Base-by-base conservation (phyloP, 1,139 yeast genomes). In the Nakaseomyces delphensis region DNA sequence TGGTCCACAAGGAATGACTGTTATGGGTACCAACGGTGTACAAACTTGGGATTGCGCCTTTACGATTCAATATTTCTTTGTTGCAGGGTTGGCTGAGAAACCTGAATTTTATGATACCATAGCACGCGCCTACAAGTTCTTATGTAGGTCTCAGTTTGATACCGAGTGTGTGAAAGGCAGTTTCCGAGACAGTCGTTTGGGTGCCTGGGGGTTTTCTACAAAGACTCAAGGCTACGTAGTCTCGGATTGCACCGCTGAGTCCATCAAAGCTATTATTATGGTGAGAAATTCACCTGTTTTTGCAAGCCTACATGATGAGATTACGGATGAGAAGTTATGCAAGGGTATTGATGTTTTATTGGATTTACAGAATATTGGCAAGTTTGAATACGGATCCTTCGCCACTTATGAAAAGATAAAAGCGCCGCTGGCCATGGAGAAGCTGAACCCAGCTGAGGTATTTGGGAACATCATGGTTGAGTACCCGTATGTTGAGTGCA, bases 381-480 rank as follows among this genome's bases (percentile, higher is more conserved):
- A 71, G 5, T 83, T 80, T 60, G 94, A 89, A 52, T 82, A 73
- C 59, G 98, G 98, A 0, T 85, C 98, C 0, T 93, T 87, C 64
- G 83, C 97, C 0, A 76, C 96, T 0, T 93, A 93, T 59, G 99
- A 93, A 60, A 73, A 70, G 44, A 91, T 86, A 48, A 79, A 87
- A 51, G 87, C 95, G 0, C 77, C 95, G 0, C 76, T 86, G n/a
- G 53, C 77, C 38, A 61, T 93, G 48, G 93, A 93, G 59, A 57
- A 66, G 40, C 67, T 93, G 49, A 91, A 91, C 54, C 98, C 98
- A 0, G 98, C 98, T 0, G 98, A 93, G 60, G 98, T 93, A 0
- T 93, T 93, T 65, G 95, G 95, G 48, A 87, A 91, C 54, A 93
- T 93, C 48, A 93, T 93, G 99, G 95, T 91, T 11, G 99, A 93